Conservation (phyloP, 78 protist genomes). For the Polysphondylium violaceum region DNA sequence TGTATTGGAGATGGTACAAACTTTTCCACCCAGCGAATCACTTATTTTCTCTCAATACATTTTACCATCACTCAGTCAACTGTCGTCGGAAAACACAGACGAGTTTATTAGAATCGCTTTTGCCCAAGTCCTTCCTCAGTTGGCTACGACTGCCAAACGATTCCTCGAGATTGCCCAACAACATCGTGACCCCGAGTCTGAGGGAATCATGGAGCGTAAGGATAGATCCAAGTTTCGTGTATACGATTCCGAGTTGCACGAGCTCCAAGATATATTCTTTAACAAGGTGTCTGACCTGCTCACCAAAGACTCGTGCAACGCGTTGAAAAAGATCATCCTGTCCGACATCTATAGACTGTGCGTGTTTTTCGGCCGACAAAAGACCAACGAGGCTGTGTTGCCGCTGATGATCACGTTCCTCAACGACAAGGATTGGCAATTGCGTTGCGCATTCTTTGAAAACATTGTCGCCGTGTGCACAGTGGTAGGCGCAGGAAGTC, state of each 20-base stretch:
- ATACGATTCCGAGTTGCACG: slow-evolving; percentile 68
- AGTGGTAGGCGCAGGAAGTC: slow-evolving; percentile 73
- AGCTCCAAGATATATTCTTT: slow-evolving; percentile 74
- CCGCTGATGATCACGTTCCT: slow-evolving; percentile 76
- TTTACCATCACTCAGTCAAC: slow-evolving; percentile 61
- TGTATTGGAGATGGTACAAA: slow-evolving; percentile 79
- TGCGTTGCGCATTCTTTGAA: slow-evolving; percentile 78
- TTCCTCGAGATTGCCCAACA: slow-evolving; percentile 76
- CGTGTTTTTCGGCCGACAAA: slow-evolving; percentile 79
- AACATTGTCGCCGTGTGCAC: slow-evolving; percentile 81
- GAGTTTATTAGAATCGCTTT: slow-evolving; percentile 79
- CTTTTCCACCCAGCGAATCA: slow-evolving; percentile 81
- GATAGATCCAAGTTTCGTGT: slow-evolving; percentile 51
- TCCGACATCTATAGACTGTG: slow-evolving; percentile 77
- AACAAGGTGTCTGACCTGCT: slow-evolving; percentile 66
- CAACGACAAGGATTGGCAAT: slow-evolving; percentile 83
- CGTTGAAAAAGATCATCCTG: slow-evolving; percentile 50
- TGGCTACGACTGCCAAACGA: slow-evolving; percentile 75
- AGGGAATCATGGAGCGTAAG: slow-evolving; percentile 50
- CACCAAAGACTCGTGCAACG: slow-evolving; percentile 77
- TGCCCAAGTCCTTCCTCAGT: slow-evolving; percentile 66
- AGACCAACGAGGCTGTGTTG: slow-evolving; percentile 67
- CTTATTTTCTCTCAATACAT: slow-evolving; percentile 72
- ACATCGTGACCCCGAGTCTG: slow-evolving; percentile 63
- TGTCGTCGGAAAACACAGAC: slow-evolving; percentile 30